phyloP scores from a whole-genome alignment of 2,329 filamentous ascomycete species.

The Volutella citrinella region DNA sequence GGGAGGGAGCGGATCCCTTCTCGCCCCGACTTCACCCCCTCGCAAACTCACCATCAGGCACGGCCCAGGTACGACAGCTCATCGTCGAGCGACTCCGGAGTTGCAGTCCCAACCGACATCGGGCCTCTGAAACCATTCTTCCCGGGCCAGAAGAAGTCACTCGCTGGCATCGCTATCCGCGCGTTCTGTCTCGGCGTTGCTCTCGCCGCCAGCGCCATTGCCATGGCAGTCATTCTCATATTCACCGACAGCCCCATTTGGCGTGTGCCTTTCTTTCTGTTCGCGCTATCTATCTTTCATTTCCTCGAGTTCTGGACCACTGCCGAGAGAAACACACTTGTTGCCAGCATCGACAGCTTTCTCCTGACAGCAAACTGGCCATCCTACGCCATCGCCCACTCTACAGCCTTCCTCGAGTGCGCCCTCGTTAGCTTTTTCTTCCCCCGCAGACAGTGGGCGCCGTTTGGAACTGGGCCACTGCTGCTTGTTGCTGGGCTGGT shows the following conservation, averaged over 20 bases:
- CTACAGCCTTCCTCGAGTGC: slow-evolving; percentile 70
- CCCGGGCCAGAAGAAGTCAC: slow-evolving; percentile 51
- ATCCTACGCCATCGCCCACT: slow-evolving; percentile 80
- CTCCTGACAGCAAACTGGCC: slow-evolving; percentile 82
- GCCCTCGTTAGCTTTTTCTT: slow-evolving; percentile 57
- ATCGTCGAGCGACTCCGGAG: slow-evolving; percentile 10
- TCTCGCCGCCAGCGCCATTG: slow-evolving; percentile 35
- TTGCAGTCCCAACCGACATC: slow-evolving; percentile 25
- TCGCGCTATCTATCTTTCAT: slow-evolving; percentile 76
- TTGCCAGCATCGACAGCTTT: slow-evolving; percentile 72
- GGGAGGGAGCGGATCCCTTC: too few relatives aligned
- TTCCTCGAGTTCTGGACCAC: slow-evolving; percentile 96
- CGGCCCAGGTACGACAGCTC: slow-evolving; percentile 14
- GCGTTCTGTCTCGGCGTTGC: slow-evolving; percentile 52
- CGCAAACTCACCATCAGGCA: slow-evolving; percentile 15
- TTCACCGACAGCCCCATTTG: slow-evolving; percentile 48
- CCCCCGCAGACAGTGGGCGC: slow-evolving; percentile 46
- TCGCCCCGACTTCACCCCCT: slow-evolving; percentile 16
- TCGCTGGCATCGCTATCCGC: slow-evolving; percentile 57
- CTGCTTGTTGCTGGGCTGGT: slow-evolving; percentile 56
- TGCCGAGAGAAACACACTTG: slow-evolving; percentile 74
- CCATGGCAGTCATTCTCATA: slow-evolving; percentile 30
- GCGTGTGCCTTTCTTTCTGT: slow-evolving; percentile 65
- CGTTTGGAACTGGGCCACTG: slow-evolving; percentile 39
- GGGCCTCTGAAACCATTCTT: slow-evolving; percentile 32